Conservation (phyloP, 177 flowering plant genomes). For the Telopea speciosissima region DNA sequence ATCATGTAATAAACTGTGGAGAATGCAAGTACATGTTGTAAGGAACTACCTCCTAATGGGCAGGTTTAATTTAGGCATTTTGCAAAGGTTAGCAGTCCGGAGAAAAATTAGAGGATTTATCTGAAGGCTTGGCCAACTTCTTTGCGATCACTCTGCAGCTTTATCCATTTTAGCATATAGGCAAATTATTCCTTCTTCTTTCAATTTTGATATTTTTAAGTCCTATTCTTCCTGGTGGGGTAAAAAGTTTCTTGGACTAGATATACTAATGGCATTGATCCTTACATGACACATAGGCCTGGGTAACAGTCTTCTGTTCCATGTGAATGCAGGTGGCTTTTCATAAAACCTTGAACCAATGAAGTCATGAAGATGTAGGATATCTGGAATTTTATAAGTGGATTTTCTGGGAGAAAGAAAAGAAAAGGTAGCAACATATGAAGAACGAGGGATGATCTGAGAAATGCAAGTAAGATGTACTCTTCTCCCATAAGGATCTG, state of each 20-base stretch:
- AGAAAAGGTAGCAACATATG: not conserved
- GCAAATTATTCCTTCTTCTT: not conserved
- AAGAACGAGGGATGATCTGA: not conserved
- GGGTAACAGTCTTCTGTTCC: not conserved
- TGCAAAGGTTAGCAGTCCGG: not conserved
- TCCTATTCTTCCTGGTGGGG: not conserved
- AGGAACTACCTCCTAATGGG: not conserved
- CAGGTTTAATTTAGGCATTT: not conserved
- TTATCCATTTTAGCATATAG: not conserved
- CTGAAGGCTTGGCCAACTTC: not conserved
- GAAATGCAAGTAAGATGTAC: not conserved
- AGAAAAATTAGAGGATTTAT: not conserved
- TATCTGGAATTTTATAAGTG: not conserved
- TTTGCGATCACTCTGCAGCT: not conserved
- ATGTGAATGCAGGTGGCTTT: constrained; percentile 19
- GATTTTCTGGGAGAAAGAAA: not conserved
- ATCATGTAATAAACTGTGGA: not conserved
- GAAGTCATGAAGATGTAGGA: not conserved
- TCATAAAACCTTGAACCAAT: constrained; percentile 20
- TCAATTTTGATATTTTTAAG: not conserved
- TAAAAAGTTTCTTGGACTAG: not conserved
- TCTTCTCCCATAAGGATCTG: not conserved
- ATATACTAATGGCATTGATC: not conserved
- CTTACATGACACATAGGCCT: not conserved
- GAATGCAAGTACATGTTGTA: not conserved